Evolutionary conservation across 164 flowering plant genomes (phyloP), one percentile per base, ranked within the genome.

Genomic region (Stephania cephalantha): DNA sequence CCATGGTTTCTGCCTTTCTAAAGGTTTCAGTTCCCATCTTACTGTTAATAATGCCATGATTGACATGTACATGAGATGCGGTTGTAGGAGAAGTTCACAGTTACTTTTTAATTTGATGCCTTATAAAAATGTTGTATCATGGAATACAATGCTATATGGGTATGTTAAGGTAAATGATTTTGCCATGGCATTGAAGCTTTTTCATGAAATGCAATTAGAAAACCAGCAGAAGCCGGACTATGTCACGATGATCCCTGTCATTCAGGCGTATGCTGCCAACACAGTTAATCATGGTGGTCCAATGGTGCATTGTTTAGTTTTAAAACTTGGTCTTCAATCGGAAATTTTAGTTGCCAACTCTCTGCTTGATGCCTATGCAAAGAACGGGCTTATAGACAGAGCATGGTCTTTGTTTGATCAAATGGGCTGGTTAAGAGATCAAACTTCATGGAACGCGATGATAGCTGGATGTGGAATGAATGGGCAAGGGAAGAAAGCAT

Each of bases 401-500:
- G 85, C 85, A 25, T 61, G 75, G 71, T 45, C 45, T 64, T 73
- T 85, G 46, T 85, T 83, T 79, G 68, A 64, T 25, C 76, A 81
- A 20, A 78, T 81, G 84, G 80, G 78, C 68, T 10, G 10, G 13
- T 64, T 18, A 12, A 81, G 82, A 74, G 84, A 82, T 78, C 81
- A 79, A 68, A 81, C 78, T 75, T 85, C 87, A 4, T 85, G 87
- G 85, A 82, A 83, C 74, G 81, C 77, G 76, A 85, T 85, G 82
- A 81, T 85, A 75, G 70, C 82, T 53, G 84, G 80, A 18, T 77
- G 70, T 71, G 87, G 84, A 71, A 78, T 83, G 78, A 80, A 85
- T 74, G 85, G 85, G 5, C 79, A 75, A 69, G 87, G 84, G 15
- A 67, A 44, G 69, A 79, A 80, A 46, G 83, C 85, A 22, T 81